Conservation (phyloP, 495 filamentous ascomycete species). For the Podospora conica region DNA sequence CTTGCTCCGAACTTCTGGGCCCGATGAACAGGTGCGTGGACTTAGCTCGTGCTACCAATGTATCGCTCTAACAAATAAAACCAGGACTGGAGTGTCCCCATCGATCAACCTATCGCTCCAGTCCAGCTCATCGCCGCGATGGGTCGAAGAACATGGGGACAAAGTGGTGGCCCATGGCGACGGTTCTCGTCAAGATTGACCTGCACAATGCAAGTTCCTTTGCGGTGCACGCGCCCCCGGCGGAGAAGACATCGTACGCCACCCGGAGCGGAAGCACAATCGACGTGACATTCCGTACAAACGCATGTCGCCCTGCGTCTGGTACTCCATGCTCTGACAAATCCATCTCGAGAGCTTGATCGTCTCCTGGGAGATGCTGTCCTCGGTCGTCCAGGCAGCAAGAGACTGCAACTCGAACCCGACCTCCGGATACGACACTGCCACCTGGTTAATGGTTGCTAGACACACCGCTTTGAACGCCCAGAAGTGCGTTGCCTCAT, state of each 20-base stretch:
- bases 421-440: slow-evolving; percentile 4
- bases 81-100: too few species aligned
- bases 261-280: slow-evolving; percentile 24
- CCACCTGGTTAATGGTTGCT: slow-evolving; percentile 21
- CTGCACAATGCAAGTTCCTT: slow-evolving; percentile 17
- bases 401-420: not conserved
- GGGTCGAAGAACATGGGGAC: slow-evolving; percentile 11
- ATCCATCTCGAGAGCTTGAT: slow-evolving; percentile 23
- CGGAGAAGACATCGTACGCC: slow-evolving; percentile 14
- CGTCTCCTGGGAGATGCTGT: slow-evolving; percentile 1
- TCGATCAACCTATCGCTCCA: too few species aligned
- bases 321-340: slow-evolving; percentile 34
- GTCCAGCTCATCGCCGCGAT: not conserved
- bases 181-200: slow-evolving; percentile 2
- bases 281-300: slow-evolving; percentile 38
- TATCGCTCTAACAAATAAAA: too few species aligned
- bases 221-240: slow-evolving; percentile 3
- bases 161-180: slow-evolving; percentile 9
- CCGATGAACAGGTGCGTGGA: too few species aligned
- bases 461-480: slow-evolving; percentile 32
- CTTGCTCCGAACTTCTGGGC: too few species aligned
- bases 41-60: too few species aligned
- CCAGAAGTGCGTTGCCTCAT: slow-evolving; percentile 33
- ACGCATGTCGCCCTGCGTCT: slow-evolving; percentile 37
- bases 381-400: not conserved